Evolutionary conservation across 306 rosid genomes (phyloP), one percentile per base, ranked within the genome.

Genomic region (Styphnolobium japonicum): DNA sequence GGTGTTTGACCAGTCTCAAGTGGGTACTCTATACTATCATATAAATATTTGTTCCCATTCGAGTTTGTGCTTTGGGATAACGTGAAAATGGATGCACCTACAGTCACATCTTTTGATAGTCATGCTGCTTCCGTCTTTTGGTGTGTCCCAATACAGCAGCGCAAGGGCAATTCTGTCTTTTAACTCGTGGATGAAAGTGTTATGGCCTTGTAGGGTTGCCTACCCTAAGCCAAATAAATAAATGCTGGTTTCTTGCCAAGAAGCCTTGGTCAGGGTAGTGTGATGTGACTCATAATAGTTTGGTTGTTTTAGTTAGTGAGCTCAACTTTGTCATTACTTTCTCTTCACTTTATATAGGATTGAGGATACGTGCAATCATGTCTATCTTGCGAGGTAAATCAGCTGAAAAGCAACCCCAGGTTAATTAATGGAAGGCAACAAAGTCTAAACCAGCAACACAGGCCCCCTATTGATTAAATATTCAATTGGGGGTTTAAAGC

Each of bases 1-100:
- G 75, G 84, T 76, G 73, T 84, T 88, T 84, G 90, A 88, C 92
- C 80, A 45, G 84, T 82, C 78, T 39, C 46, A 46, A 29, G 46
- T 29, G 66, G 63, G 62, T 77, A 71, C 64, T 80, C 49, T 45
- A 73, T 75, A 45, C 16, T 4, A 14, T 72, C 33, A 42, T 67
- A n/a, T n/a, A n/a, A n/a, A n/a, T n/a, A 73, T 80, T 82, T 63
- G 85, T 76, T 49, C 73, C 81, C 72, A 48, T 74, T 61, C 52
- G 73, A 79, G 79, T 74, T 79, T 78, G 81, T 76, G 76, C 71
- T 80, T 75, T 71, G 71, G 61, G 86, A 76, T 78, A 63, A 79
- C 70, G 61, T 77, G 81, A 82, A 67, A 80, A 76, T 39, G 77
- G 78, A 76, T 60, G 77, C 81, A 68, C 74, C 79, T 46, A 67